Evolutionary conservation across 1,139 yeast species (phyloP).

Genomic region (Yamadazyma triangularis): DNA sequence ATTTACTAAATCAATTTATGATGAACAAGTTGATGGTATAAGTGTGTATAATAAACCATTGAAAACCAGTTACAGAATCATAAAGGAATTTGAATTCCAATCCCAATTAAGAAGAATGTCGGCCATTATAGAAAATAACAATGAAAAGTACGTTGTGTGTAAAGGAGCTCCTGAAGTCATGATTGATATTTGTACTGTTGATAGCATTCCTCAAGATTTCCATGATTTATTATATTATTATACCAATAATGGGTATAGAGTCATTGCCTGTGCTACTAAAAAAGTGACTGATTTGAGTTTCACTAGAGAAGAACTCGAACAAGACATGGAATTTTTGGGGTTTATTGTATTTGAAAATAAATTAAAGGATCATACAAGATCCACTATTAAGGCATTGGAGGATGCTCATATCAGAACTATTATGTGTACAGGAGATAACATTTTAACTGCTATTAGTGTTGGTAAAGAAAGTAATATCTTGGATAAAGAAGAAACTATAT

Average conservation of each 20-base stretch:
- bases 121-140: conserved; percentile 53
- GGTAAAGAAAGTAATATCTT: conserved; percentile 79
- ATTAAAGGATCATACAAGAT: conserved; percentile 63
- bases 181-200: conserved; percentile 66
- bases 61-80: conserved; percentile 40
- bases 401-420: conserved; percentile 73
- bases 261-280: conserved; percentile 89
- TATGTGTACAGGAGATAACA: conserved; percentile 98
- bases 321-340: conserved; percentile 69
- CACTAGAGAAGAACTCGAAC: conserved; percentile 60
- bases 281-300: conserved; percentile 13
- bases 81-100: conserved; percentile 78
- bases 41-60: conserved; percentile 1
- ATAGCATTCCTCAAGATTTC: conserved; percentile 69
- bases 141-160: conserved; percentile 51
- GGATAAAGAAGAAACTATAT: conserved; percentile 44
- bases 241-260: conserved; percentile 91
- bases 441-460: conserved; percentile 90
- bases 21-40: conserved; percentile 40
- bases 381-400: conserved; percentile 54
- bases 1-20: conserved; percentile 77
- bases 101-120: conserved; percentile 89
- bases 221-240: conserved; percentile 73
- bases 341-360: conserved; percentile 91
- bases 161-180: conserved; percentile 99